Evolutionary conservation across 2,329 filamentous ascomycete species (phyloP), one percentile per base, ranked within the genome.

Genomic region (Colletotrichum cuscutae): DNA sequence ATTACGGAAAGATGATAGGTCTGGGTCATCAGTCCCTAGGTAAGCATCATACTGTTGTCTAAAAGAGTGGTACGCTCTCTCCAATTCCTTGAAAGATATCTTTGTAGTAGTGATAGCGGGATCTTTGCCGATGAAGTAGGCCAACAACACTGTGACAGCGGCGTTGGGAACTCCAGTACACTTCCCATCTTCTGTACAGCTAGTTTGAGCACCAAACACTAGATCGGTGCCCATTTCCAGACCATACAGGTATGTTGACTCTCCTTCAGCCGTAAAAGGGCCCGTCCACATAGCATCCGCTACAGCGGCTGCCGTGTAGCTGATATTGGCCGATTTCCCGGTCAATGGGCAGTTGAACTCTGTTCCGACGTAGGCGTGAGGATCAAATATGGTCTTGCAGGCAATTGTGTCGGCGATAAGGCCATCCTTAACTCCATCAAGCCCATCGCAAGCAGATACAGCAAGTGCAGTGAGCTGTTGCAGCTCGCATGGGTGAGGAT

Each of bases 401-500:
- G 26, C 19, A 1, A 52, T 46, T 0, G 72, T 71, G 6, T 75
- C 52, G 0, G 68, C 57, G 5, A 79, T 75, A 4, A 79, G 22
- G 0, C 75, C 76, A n/a, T 79, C 78, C 5, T 56, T n/a, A 1
- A 78, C 69, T 0, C 78, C 78, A 52, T 79, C 78, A 0, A 73
- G 9, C 0, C 22, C 2, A 19, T 79, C 78, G 9, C 78, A 79
- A 8, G 76, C 76, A 22, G 82, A 69, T 1, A 86, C 80, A 11
- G 84, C 84, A 1, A 78, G 79, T 0, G 73, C 52, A 0, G 70
- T 75, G 78, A 74, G 86, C 78, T 52, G 78, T 61, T 1, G 79
- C 53, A 86, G 54, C 37, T 58, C 65, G 11, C 69, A 72, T 54
- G 35, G 11, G 6, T 49, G 32, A 11, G 69, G 69, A 9, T 59